phyloP scores from a whole-genome alignment of 2,329 filamentous ascomycete species.

The Rutstroemia sp. region DNA sequence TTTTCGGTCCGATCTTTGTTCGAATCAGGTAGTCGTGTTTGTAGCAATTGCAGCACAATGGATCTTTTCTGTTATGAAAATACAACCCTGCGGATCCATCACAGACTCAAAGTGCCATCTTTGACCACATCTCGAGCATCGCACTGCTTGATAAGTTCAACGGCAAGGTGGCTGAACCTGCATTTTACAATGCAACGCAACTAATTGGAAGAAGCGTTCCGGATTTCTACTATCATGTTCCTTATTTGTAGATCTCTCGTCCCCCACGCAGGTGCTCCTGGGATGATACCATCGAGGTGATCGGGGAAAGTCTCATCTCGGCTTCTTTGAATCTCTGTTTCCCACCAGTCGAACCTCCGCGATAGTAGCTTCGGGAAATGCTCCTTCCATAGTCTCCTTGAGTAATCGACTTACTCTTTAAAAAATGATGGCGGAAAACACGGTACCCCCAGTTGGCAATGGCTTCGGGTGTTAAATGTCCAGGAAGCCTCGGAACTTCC shows the following conservation, averaged over 20 bases:
- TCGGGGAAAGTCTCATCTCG: constrained; percentile 37
- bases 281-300: constrained; percentile 35
- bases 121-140: constrained; percentile 40
- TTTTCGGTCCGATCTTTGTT: not conserved
- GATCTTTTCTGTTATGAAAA: not conserved
- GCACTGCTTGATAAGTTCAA: constrained; percentile 40
- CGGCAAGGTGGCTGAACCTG: constrained; percentile 37
- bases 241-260: constrained; percentile 17
- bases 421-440: not conserved
- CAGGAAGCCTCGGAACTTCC: not conserved
- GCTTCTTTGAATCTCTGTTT: constrained; percentile 39
- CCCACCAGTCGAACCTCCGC: constrained; percentile 33
- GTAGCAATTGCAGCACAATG: constrained; percentile 3
- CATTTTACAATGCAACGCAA: constrained; percentile 36
- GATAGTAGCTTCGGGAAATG: constrained; percentile 31
- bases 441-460: not conserved
- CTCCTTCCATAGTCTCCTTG: constrained; percentile 24
- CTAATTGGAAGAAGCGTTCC: constrained; percentile 39
- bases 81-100: constrained; percentile 31
- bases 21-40: constrained; percentile 15
- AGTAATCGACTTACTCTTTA: not conserved
- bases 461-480: no score
- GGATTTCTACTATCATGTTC: constrained; percentile 37
- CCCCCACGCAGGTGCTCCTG: constrained; percentile 30
- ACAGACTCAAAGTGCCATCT: constrained; percentile 35